A percentile compares a stretch with the other conserved stretches of the same genome.
Evolutionary conservation across 2,329 filamentous ascomycete genomes (phyloP).

Genomic region (Sporothrix pallida): DNA sequence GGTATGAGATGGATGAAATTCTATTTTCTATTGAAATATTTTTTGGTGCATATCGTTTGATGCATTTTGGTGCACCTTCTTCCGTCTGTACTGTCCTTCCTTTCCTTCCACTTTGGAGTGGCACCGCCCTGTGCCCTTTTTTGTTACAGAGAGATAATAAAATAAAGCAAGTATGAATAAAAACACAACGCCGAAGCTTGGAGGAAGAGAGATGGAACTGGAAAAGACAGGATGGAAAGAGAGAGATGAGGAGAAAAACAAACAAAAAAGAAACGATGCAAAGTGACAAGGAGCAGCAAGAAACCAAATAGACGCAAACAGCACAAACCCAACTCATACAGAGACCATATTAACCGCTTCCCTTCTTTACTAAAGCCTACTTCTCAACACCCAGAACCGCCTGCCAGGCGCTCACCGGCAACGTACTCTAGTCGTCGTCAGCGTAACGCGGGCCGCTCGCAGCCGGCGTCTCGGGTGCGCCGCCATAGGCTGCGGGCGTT

Average conservation of each 20-base stretch:
- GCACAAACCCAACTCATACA: slow-evolving; percentile 4
- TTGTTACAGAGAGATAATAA: not conserved
- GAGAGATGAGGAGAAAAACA: not conserved
- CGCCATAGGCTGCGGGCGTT: slow-evolving; percentile 66
- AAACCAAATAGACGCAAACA: not conserved
- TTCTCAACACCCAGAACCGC: too few species aligned
- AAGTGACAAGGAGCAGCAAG: not conserved
- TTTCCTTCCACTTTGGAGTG: not conserved
- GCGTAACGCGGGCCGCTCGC: slow-evolving; percentile 62
- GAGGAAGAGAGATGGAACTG: not conserved
- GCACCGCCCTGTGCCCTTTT: slow-evolving; percentile 1
- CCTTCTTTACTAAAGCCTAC: not conserved
- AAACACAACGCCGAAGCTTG: slow-evolving; percentile 13
- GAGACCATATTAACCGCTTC: not conserved
- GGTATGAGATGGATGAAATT: not conserved
- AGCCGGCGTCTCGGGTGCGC: slow-evolving; percentile 65
- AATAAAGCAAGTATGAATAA: not conserved
- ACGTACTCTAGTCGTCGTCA: slow-evolving; percentile 53
- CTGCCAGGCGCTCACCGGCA: not conserved
- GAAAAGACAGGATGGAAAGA: not conserved
- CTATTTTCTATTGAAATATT: slow-evolving; percentile 15
- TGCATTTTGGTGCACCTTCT: slow-evolving; percentile 16
- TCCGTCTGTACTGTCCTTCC: not conserved
- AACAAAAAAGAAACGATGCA: not conserved
- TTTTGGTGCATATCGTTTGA: not conserved